Percentiles rank a stretch among this genome's conserved stretches.
phyloP scores from a whole-genome alignment of 148 eudicot species.

The Rhododendron henanense region DNA sequence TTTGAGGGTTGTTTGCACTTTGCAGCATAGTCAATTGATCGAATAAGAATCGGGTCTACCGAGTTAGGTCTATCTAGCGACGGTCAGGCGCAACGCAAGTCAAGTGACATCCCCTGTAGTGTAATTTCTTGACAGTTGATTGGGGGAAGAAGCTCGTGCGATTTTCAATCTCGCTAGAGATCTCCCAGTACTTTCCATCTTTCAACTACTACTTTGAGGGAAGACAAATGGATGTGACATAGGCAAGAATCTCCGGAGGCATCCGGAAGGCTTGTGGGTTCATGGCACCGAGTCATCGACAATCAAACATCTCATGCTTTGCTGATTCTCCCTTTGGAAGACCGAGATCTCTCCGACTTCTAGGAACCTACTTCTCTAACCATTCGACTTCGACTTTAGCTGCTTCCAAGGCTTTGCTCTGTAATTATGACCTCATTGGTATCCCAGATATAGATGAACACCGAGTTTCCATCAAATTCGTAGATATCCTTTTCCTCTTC shows the following conservation, averaged over 20 bases:
- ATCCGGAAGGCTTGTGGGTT: not conserved
- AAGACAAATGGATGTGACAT: not conserved
- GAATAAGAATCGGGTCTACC: not conserved
- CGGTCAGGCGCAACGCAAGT: not conserved
- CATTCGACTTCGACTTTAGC: not conserved
- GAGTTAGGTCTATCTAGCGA: not conserved
- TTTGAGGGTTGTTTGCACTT: not conserved
- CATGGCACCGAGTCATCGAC: not conserved
- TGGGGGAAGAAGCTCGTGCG: not conserved
- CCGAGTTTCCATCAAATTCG: not conserved
- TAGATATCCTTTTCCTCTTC: not conserved
- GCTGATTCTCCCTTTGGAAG: not conserved
- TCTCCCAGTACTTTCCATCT: not conserved
- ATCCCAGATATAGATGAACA: not conserved
- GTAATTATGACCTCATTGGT: not conserved
- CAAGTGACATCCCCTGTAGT: not conserved
- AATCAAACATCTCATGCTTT: not conserved
- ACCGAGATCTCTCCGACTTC: not conserved
- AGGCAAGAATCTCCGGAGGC: not conserved
- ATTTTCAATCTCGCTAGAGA: not conserved
- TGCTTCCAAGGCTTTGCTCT: not conserved
- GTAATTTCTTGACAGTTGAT: not conserved
- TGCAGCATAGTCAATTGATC: not conserved
- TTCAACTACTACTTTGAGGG: not conserved
- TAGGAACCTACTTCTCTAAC: not conserved